Conservation (phyloP, 2,329 filamentous ascomycete genomes). For the Macroventuria anomochaeta region DNA sequence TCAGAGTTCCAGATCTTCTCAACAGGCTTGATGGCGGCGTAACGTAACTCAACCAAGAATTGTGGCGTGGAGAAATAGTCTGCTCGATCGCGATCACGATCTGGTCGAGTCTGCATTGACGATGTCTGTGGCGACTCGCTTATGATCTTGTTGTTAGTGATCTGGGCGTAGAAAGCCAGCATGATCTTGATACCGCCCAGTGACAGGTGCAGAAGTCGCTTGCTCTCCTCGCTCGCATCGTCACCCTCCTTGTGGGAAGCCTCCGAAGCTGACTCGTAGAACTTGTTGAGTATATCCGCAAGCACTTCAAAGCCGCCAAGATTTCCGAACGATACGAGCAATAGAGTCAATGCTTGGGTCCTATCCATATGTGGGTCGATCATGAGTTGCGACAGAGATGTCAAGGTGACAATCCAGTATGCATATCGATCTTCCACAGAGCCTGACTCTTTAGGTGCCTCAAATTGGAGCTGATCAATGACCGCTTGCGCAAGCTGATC, state of each 20-base stretch:
- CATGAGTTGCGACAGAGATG: constrained; percentile 78
- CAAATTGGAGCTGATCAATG: constrained; percentile 68
- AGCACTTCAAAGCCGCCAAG: constrained; percentile 76
- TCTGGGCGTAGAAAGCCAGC: constrained; percentile 77
- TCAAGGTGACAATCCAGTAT: constrained; percentile 82
- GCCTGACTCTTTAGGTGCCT: constrained; percentile 54
- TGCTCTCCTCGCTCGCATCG: constrained; percentile 53
- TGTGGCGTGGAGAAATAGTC: constrained; percentile 73
- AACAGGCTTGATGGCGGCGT: constrained; percentile 77
- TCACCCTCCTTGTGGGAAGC: constrained; percentile 53
- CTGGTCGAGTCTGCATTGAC: constrained; percentile 58
- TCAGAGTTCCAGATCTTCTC: constrained; percentile 83
- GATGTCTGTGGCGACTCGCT: constrained; percentile 74
- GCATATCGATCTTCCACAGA: constrained; percentile 70
- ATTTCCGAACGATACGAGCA: constrained; percentile 87
- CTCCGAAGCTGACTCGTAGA: constrained; percentile 64
- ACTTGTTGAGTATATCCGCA: constrained; percentile 73
- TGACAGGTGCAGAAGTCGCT: constrained; percentile 53
- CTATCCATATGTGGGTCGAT: constrained; percentile 66
- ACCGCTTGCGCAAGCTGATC: constrained; percentile 75
- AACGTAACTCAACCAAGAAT: constrained; percentile 84
- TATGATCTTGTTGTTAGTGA: constrained; percentile 80
- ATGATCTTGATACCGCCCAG: constrained; percentile 79
- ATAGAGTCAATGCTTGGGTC: constrained; percentile 64
- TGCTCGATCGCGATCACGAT: constrained; percentile 62